These are phyloP conservation scores for Globisporangium nodosum DNA, from an alignment of 352 stramenopile genomes.

Conservation along the genomic window DNA sequence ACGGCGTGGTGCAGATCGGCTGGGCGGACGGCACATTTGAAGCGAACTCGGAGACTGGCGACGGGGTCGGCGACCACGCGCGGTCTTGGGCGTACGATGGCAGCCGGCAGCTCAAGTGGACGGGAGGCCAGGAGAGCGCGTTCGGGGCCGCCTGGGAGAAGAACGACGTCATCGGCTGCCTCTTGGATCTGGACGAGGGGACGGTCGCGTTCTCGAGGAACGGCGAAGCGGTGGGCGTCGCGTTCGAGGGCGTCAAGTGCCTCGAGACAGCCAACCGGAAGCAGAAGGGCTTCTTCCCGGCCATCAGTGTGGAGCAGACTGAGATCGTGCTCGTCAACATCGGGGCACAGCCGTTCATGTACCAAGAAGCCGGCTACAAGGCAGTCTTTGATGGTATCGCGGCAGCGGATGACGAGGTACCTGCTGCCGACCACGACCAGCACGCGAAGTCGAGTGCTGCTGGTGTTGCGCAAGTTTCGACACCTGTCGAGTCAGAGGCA, in stretches of 20 bases:
- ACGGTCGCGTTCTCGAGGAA: slow-evolving; percentile 84
- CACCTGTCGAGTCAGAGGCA: background rate
- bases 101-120: slow-evolving; percentile 83
- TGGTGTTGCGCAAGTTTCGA: background rate
- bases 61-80: slow-evolving; percentile 88
- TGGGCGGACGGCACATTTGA: slow-evolving; percentile 84
- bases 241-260: slow-evolving; percentile 46
- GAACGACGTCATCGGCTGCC: slow-evolving; percentile 87
- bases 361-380: slow-evolving; percentile 32
- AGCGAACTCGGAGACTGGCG: slow-evolving; percentile 68
- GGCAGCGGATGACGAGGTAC: background rate
- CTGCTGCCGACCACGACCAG: background rate
- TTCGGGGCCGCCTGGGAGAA: slow-evolving; percentile 66
- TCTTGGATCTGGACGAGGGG: slow-evolving; percentile 70
- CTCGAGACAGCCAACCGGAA: slow-evolving; percentile 10
- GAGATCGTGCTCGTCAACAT: slow-evolving; percentile 86
- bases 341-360: slow-evolving; percentile 68
- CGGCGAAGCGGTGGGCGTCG: slow-evolving; percentile 55
- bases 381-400: slow-evolving; percentile 41
- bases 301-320: slow-evolving; percentile 75
- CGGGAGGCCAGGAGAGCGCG: slow-evolving; percentile 44
- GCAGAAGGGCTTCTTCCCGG: slow-evolving; percentile 58
- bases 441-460: background rate
- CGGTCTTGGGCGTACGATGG: slow-evolving; percentile 90
- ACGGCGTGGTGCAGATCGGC: slow-evolving; percentile 89